Evolutionary conservation across 306 rosid species (phyloP), one percentile per base, ranked within the genome.

Genomic region (Senna siamea): DNA sequence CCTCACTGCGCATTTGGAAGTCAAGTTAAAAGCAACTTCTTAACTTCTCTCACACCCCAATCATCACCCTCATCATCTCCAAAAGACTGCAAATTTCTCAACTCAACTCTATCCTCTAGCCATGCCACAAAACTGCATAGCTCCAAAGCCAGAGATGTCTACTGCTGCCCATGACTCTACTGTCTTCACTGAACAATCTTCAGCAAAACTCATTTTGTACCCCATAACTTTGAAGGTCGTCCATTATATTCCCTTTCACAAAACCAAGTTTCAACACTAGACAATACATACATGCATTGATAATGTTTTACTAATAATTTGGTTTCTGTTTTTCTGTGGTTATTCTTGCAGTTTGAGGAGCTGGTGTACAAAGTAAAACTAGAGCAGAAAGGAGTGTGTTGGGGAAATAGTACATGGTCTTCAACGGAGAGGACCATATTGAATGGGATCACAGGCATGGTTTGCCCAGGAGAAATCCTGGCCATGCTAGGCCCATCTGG

Each of bases 401-500:
- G 81, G 18, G 64, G 85, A 2, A 26, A 26, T 3, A 76, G 85
- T 30, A 73, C 73, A 51, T 71, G 77, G 79, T 50, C 58, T 37
- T 51, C 37, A 0, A 79, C 17, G 63, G 96, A 89, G 61, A 92
- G 89, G 65, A 84, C 77, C 59, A 87, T 92, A 66, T 63, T 92
- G 57, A 89, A 83, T 19, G 97, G 97, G 22, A 57, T 92, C 14
- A 70, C 93, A 3, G 97, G 97, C 2, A 75, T 80, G 56, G 96
- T 89, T 15, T 84, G 15, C 51, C 96, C 97, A 0, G 97, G 97
- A 34, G 97, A 92, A 80, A 81, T 92, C 15, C 83, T 92, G 4
- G 97, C 96, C 26, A 85, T 89, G 97, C 53, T 91, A 34, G 97
- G 97, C n/a, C 97, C 97, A 5, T 89, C 96, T 4, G 97, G 97